Evolutionary conservation across 768 basidiomycete genomes (phyloP), one percentile per base, ranked within the genome.

Genomic region (Gyrodon lividus): DNA sequence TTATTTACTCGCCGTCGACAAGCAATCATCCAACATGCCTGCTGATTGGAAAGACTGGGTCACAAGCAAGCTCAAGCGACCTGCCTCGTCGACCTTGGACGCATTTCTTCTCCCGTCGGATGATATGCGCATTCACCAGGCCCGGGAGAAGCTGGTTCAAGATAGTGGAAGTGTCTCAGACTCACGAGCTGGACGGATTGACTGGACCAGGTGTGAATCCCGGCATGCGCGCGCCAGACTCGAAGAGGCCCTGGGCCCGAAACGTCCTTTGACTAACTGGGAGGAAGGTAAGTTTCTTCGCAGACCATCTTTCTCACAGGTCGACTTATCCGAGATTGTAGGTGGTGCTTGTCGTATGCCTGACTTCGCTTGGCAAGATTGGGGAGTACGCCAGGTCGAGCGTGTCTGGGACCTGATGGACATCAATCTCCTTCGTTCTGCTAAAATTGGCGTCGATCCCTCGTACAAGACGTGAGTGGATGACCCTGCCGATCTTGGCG

Each of bases 331-430:
- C 14, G 16, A 22, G 28, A 47, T 34, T 49, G 6, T 47, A 89
- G 90, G 85, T 65, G 92, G 89, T 9, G 84, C 79, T 56, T 93
- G 90, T 63, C 92, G 87, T 64, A 71, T 95, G 48, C 86, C 85
- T 1, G 93, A 95, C 60, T 92, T 89, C 59, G 87, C 87, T 26
- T 98, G 95, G 95, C 82, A 84, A 51, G 93, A 97, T 64, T 98
- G 95, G 95, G 91, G 86, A 22, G 72, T 83, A n/a, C 81, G 82
- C 12, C 94, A 97, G 67, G 94, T 97, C 17, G 92, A 97, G 63
- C 84, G 95, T 28, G 95, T 98, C 4, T 89, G 92, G 85, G 95
- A 98, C 67, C 70, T 98, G 58, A 87, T 96, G 85, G 95, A 98
- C 61, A 96, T 97, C 58, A 88, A 79, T 64, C 75, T 87, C 24